These are phyloP conservation scores for Baudoinia panamericana DNA, from an alignment of 495 filamentous ascomycete genomes.

Conservation along the genomic window DNA sequence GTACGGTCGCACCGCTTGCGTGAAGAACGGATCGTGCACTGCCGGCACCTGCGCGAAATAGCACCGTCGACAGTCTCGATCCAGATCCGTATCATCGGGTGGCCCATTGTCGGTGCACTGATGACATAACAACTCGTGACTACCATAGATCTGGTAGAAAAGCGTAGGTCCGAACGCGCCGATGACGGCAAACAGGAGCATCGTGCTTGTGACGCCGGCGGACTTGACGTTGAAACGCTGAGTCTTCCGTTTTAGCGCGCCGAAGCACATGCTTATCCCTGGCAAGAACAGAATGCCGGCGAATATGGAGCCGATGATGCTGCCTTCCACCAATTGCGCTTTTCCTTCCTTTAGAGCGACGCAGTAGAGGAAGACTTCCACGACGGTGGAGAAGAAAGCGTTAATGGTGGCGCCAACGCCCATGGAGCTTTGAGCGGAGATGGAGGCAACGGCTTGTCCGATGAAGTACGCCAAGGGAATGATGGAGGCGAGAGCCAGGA, in stretches of 20 bases:
- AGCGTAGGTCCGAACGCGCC: conserved; percentile 93
- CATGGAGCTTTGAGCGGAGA: conserved; percentile 98
- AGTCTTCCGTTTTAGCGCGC: conserved; percentile 93
- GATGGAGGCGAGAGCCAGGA: conserved; percentile 72
- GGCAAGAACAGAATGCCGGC: conserved; percentile 92
- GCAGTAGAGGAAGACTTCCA: conserved; percentile 97
- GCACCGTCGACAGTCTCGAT: conserved; percentile 74
- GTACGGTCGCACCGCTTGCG: conserved; percentile 81
- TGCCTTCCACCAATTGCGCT: conserved; percentile 83
- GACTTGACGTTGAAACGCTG: conserved; percentile 97
- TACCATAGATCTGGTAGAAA: conserved; percentile 99
- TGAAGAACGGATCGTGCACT: conserved; percentile 73
- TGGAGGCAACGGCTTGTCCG: conserved; percentile 96
- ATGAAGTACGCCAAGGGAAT: conserved; percentile 99
- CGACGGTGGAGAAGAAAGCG: conserved; percentile 96
- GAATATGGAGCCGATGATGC: conserved; percentile 94
- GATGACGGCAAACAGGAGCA: conserved; percentile 93
- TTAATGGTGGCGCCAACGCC: conserved; percentile 97
- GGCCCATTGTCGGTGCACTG: conserved; percentile 47
- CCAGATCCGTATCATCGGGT: conserved; percentile 12
- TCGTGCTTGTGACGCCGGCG: conserved; percentile 93
- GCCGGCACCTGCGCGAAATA: conserved; percentile 87
- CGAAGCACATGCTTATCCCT: conserved; percentile 97
- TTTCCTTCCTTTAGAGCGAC: conserved; percentile 90
- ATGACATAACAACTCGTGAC: conserved; percentile 85